Conservation (phyloP, 2,329 filamentous ascomycete genomes). For the Cladosporium sp. region DNA sequence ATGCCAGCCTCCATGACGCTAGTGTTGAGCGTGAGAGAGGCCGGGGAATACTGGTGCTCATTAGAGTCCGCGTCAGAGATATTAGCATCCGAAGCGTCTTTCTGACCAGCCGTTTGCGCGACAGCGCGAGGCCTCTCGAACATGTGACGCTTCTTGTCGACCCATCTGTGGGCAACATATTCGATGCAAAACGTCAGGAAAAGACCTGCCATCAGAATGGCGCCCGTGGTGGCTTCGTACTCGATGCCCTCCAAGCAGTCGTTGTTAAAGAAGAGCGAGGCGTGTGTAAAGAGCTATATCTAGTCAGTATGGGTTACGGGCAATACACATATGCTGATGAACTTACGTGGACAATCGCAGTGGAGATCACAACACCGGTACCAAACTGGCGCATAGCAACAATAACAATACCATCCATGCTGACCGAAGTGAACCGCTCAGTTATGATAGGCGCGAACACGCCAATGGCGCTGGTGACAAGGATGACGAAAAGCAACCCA, state of each 20-base stretch:
- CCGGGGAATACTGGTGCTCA: constrained; percentile 1
- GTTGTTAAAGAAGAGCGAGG: constrained; percentile 67
- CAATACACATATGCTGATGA: too few species aligned
- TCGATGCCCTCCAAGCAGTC: constrained; percentile 61
- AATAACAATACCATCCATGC: constrained; percentile 48
- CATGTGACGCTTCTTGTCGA: constrained; percentile 12
- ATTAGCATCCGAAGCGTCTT: constrained; percentile 18
- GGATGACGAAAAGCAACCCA: constrained; percentile 68
- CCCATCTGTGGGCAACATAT: constrained; percentile 44
- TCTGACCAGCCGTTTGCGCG: constrained; percentile 16
- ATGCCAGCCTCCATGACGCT: constrained; percentile 69
- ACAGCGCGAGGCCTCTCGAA: constrained; percentile 7
- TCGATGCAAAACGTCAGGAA: constrained; percentile 71
- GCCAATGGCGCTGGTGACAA: constrained; percentile 64
- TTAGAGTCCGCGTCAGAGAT: constrained; percentile 3
- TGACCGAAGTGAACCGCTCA: constrained; percentile 52
- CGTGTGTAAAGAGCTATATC: constrained; percentile 68
- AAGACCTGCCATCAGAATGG: constrained; percentile 69
- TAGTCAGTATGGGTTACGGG: not conserved
- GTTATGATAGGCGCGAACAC: constrained; percentile 66
- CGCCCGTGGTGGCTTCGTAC: constrained; percentile 66
- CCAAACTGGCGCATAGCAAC: constrained; percentile 67
- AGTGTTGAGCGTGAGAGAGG: constrained; percentile 54
- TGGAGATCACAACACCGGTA: constrained; percentile 68
- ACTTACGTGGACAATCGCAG: constrained; percentile 44